Evolutionary conservation across 441 rosid genomes (phyloP).

Genomic region (Dalechampia spathulata): DNA sequence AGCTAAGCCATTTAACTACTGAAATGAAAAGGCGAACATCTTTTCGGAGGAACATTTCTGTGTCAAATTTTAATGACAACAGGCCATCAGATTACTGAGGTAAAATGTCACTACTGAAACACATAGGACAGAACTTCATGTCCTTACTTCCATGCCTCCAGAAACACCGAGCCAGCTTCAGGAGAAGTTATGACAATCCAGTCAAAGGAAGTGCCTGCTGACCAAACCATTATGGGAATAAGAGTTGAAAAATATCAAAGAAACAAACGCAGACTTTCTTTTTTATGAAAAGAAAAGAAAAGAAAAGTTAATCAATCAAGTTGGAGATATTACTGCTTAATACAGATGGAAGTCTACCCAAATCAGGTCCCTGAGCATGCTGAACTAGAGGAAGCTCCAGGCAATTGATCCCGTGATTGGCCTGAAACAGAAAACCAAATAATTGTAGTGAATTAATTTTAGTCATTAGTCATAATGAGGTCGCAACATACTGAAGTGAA

Average conservation of each 20-base stretch:
- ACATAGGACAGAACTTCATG: slow-evolving; percentile 14
- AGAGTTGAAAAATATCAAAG: not conserved
- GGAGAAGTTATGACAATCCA: slow-evolving; percentile 97
- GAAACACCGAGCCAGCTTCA: slow-evolving; percentile 88
- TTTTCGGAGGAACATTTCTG: too few relatives aligned
- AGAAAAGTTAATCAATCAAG: not conserved
- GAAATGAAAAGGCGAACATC: too few relatives aligned
- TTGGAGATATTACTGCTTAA: slow-evolving; percentile 45
- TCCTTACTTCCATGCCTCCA: slow-evolving; percentile 93
- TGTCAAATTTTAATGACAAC: too few relatives aligned
- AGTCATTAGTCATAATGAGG: too few relatives aligned
- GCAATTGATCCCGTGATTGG: slow-evolving; percentile 47
- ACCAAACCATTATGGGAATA: slow-evolving; percentile 12
- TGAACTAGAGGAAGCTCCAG: slow-evolving; percentile 88
- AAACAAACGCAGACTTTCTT: too few relatives aligned
- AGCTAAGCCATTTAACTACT: too few relatives aligned
- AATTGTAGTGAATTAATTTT: too few relatives aligned
- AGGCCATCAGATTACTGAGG: too few relatives aligned
- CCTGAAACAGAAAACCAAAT: slow-evolving; percentile 40
- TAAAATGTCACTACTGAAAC: not conserved
- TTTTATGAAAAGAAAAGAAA: too few relatives aligned
- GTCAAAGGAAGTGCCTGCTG: slow-evolving; percentile 58
- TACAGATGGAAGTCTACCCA: slow-evolving; percentile 52
- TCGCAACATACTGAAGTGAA: too few relatives aligned
- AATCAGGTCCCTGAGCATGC: slow-evolving; percentile 78